Conservation (phyloP, 1,284 basidiomycete genomes). For the Pseudozyma sp. region DNA sequence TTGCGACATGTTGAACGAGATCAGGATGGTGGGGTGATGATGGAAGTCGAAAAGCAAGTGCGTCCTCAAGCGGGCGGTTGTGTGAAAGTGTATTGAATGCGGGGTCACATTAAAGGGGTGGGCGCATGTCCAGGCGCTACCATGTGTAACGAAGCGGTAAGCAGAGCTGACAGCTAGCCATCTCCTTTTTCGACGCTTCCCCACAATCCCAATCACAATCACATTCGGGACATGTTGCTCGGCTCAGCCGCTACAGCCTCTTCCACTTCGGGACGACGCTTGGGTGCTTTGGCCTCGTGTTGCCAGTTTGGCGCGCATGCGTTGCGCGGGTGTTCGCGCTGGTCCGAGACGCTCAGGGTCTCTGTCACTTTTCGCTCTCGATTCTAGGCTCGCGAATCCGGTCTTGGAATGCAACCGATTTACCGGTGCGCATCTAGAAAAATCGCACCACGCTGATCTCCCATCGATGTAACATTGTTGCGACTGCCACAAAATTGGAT, state of each 20-base stretch:
- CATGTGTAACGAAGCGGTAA: not conserved
- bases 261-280: no score
- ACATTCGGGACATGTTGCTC: no score
- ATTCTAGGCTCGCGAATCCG: not conserved
- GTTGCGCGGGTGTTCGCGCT: no score
- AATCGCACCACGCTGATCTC: no score
- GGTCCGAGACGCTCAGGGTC: not conserved
- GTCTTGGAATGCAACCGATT: conserved; percentile 9
- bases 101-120: no score
- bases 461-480: not conserved
- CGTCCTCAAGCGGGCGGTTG: not conserved
- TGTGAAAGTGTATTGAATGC: not conserved
- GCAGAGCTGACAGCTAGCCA: not conserved
- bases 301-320: no score
- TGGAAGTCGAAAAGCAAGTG: not conserved
- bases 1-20: conserved; percentile 17
- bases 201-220: no score
- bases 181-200: no score
- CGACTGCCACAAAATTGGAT: not conserved
- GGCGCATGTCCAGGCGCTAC: not conserved
- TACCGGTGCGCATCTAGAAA: not conserved
- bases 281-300: no score
- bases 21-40: not conserved
- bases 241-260: no score
- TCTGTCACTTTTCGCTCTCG: not conserved